These are phyloP conservation scores for peach (Prunus persica) DNA, from an alignment of 306 rosid genomes.

Conservation along the genomic window Prunus_persica_NCBIv2 NC_034015.1:13715001-13715500, in stretches of 20 bases:
- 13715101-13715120: conserved; percentile 1
- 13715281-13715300: conserved; percentile 51
- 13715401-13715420: conserved; percentile 7
- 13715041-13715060: neutral
- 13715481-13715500: neutral
- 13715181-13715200: neutral
- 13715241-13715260: conserved; percentile 25
- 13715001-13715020: conserved; percentile 16
- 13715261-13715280: conserved; percentile 63
- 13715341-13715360: neutral
- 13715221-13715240: neutral
- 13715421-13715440: neutral
- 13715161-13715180: conserved; percentile 14
- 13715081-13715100: conserved; percentile 19
- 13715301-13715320: conserved; percentile 3
- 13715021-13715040: neutral
- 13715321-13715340: neutral
- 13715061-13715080: neutral
- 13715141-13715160: conserved; percentile 25
- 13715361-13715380: neutral
- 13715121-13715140: conserved; percentile 4
- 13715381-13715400: neutral
- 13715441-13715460: neutral
- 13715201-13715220: neutral
- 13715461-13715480: neutral